Percentiles rank a stretch among this genome's conserved stretches.
phyloP scores from a whole-genome alignment of 495 filamentous ascomycete genomes.

The Neurospora sp. region DNA sequence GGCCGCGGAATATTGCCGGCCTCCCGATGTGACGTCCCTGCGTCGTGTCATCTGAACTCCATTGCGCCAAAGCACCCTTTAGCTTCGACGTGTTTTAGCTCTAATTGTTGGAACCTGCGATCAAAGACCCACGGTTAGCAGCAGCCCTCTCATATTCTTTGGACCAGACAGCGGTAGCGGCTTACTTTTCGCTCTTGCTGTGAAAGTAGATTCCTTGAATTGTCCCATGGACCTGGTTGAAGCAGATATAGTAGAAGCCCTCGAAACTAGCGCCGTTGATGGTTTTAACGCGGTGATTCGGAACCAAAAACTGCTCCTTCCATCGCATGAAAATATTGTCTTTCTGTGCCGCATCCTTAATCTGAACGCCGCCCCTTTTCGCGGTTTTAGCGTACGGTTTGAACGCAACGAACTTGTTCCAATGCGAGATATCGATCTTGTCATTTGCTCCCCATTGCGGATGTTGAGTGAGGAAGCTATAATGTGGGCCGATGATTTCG shows the following conservation, averaged over 20 bases:
- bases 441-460: slow-evolving; percentile 86
- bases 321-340: slow-evolving; percentile 98
- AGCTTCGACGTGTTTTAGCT: slow-evolving; percentile 79
- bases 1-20: neutral
- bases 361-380: slow-evolving; percentile 44
- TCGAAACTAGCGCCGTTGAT: slow-evolving; percentile 95
- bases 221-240: slow-evolving; percentile 78
- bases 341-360: slow-evolving; percentile 65
- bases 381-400: slow-evolving; percentile 64
- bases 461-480: slow-evolving; percentile 85
- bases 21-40: neutral
- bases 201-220: slow-evolving; percentile 97
- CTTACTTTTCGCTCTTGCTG: slow-evolving; percentile 90
- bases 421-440: slow-evolving; percentile 88
- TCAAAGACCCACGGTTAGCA: neutral
- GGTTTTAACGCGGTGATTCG: slow-evolving; percentile 80
- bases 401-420: slow-evolving; percentile 82
- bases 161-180: slow-evolving; percentile 3
- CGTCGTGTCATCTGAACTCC: slow-evolving; percentile 70
- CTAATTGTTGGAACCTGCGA: slow-evolving; percentile 78
- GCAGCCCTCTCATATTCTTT: neutral
- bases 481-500: slow-evolving; percentile 93
- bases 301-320: slow-evolving; percentile 98
- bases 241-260: slow-evolving; percentile 99
- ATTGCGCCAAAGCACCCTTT: slow-evolving; percentile 76